Percentiles rank a stretch among this genome's conserved stretches.
Conservation (phyloP, 1,284 basidiomycete genomes). For the Pterulicium gracile region DNA sequence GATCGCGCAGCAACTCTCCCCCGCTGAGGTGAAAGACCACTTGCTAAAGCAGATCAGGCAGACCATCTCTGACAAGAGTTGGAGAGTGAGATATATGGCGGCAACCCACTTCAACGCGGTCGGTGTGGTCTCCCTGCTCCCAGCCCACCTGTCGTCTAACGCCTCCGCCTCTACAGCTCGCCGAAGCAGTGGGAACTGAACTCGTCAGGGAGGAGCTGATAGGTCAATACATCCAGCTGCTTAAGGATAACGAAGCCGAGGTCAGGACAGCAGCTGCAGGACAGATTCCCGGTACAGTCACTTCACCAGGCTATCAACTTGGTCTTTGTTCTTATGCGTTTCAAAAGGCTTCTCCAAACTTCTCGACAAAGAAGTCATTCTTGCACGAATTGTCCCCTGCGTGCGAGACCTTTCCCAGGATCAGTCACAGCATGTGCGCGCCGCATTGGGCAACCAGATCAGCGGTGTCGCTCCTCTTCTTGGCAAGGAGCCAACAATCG, state of each 20-base stretch:
- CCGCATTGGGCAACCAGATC: conserved; percentile 94
- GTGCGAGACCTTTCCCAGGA: conserved; percentile 94
- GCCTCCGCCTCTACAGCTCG: conserved; percentile 46
- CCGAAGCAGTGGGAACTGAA: conserved; percentile 84
- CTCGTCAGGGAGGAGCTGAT: conserved; percentile 94
- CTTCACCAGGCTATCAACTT: conserved; percentile 8
- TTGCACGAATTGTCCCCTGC: conserved; percentile 91
- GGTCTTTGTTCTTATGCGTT: background rate
- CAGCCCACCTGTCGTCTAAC: background rate
- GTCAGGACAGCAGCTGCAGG: conserved; percentile 94
- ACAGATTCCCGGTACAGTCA: conserved; percentile 81
- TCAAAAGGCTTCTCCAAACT: conserved; percentile 87
- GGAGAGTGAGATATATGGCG: conserved; percentile 99
- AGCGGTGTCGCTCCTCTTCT: conserved; percentile 95
- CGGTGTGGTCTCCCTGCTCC: conserved; percentile 13
- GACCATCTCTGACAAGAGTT: conserved; percentile 91
- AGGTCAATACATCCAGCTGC: conserved; percentile 83
- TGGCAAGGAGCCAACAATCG: conserved; percentile 90
- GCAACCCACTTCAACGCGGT: conserved; percentile 97
- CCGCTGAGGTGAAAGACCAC: conserved; percentile 86
- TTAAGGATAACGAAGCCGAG: conserved; percentile 99
- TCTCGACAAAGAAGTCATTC: conserved; percentile 89
- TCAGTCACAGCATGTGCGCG: conserved; percentile 93
- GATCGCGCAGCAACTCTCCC: conserved; percentile 77
- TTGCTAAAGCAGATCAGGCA: conserved; percentile 82